phyloP scores from a whole-genome alignment of 768 basidiomycete species.

The Calvatia gigantea region DNA sequence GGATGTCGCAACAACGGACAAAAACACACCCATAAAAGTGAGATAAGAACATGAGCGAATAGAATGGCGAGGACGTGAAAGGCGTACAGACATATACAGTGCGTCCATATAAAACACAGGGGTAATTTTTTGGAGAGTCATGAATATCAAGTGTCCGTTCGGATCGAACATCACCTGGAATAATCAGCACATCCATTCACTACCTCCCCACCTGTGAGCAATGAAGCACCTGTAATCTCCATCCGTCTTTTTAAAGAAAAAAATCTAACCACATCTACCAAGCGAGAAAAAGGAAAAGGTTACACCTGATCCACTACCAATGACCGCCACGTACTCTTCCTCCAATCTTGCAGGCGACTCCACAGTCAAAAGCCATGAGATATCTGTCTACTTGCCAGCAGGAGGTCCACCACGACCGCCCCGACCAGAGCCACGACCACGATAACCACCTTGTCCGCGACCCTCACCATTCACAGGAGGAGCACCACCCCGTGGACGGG shows the following conservation, averaged over 20 bases:
- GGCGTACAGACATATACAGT: conserved; percentile 10
- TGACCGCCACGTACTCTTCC: background rate
- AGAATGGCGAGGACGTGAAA: conserved; percentile 6
- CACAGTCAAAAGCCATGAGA: background rate
- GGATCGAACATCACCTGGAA: background rate
- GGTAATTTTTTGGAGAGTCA: conserved; percentile 8
- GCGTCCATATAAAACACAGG: conserved; percentile 7
- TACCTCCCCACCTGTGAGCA: conserved; percentile 1
- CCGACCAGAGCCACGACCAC: conserved; percentile 23
- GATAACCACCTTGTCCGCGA: conserved; percentile 27
- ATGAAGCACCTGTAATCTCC: background rate
- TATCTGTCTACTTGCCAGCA: conserved; percentile 7
- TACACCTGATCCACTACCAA: background rate
- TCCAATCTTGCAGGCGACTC: background rate
- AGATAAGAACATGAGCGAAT: background rate
- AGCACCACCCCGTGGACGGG: conserved; percentile 61
- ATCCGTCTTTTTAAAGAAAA: background rate
- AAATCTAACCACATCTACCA: conserved; percentile 1
- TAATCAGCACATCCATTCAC: background rate
- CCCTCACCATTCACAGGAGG: conserved; percentile 50
- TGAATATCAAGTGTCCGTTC: background rate
- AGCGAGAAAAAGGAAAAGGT: background rate
- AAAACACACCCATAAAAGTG: conserved; percentile 10
- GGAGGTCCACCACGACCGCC: conserved; percentile 26
- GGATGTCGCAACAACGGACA: conserved; percentile 2